Evolutionary conservation across 176 grass and related monocot genomes (phyloP).

Genomic region (Musa schizocarpa): DNA sequence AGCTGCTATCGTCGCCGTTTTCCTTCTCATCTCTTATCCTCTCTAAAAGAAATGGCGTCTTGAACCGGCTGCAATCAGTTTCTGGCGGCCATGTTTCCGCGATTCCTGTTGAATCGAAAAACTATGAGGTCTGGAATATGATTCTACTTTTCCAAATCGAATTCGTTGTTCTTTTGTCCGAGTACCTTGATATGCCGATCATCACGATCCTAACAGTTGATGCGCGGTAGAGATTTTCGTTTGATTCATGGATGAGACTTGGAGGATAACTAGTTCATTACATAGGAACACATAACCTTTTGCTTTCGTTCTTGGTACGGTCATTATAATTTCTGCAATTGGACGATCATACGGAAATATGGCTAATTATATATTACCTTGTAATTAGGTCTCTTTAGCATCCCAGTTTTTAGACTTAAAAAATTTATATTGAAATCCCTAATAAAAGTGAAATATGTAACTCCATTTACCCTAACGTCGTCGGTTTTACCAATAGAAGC

Average conservation of each 20-base stretch:
- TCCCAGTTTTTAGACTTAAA: too few species aligned
- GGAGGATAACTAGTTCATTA: not conserved
- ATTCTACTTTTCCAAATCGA: not conserved
- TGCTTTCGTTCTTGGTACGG: not conserved
- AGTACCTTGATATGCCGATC: not conserved
- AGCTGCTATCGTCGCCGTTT: not conserved
- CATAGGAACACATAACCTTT: not conserved
- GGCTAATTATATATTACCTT: too few species aligned
- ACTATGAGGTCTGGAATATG: slow-evolving; percentile 24
- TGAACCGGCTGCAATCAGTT: slow-evolving; percentile 14
- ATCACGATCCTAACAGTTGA: not conserved
- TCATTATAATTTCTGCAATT: too few species aligned
- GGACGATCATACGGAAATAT: too few species aligned
- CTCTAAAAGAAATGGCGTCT: not conserved
- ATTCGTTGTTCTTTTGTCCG: not conserved
- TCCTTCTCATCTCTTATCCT: not conserved
- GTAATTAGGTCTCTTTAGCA: too few species aligned
- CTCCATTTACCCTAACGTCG: too few species aligned
- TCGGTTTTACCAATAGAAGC: too few species aligned
- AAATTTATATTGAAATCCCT: too few species aligned
- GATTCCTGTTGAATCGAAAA: slow-evolving; percentile 18
- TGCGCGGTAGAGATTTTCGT: not conserved
- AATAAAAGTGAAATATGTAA: too few species aligned
- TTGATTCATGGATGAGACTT: not conserved
- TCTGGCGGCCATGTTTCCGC: slow-evolving; percentile 17